phyloP scores from a whole-genome alignment of 2,329 filamentous ascomycete species.

The Phialophora expanda region DNA sequence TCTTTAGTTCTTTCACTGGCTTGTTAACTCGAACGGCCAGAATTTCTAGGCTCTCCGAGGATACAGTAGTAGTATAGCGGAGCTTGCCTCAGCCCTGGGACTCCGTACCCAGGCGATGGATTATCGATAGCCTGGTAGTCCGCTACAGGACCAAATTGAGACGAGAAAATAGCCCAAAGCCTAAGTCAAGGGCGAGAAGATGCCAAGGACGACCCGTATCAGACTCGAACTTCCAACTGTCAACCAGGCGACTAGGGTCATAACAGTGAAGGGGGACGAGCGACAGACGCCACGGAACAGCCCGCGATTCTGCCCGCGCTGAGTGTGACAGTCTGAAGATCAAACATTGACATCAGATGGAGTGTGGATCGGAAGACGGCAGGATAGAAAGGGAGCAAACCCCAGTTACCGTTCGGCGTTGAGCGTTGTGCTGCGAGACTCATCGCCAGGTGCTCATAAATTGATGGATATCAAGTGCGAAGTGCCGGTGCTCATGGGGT shows the following conservation, averaged over 20 bases:
- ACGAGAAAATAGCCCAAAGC: neutral
- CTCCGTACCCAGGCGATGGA: neutral
- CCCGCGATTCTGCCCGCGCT: neutral
- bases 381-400: conserved; percentile 4
- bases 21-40: neutral
- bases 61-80: too few species aligned
- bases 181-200: neutral
- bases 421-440: neutral
- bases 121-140: conserved; percentile 1
- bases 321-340: too few species aligned
- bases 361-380: neutral
- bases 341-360: neutral
- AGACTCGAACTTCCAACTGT: neutral
- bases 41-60: neutral
- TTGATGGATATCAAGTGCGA: neutral
- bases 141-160: neutral
- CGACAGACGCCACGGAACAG: neutral
- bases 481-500: neutral
- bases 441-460: too few species aligned
- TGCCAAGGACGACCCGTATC: neutral
- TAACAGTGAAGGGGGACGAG: neutral
- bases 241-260: neutral
- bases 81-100: too few species aligned
- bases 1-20: neutral
- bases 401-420: neutral